Percentiles rank a stretch among this genome's conserved stretches.
Evolutionary conservation across 75 land plant genomes (phyloP).

Genomic region (Pinus tabuliformis): DNA sequence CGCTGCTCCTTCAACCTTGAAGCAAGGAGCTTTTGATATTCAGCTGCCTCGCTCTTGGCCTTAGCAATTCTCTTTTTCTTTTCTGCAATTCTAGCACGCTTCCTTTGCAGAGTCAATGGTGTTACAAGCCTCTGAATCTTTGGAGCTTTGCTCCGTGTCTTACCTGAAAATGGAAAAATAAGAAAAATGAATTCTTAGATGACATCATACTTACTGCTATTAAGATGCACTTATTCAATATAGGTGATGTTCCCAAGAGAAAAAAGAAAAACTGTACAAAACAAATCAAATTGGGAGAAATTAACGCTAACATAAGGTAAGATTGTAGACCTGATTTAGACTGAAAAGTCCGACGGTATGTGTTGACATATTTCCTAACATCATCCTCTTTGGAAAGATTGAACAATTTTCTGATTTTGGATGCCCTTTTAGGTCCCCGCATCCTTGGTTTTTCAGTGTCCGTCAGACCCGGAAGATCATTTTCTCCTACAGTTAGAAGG

Average conservation of each 20-base stretch:
- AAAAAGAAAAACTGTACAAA: too few relatives aligned
- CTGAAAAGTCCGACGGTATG: constrained; percentile 70
- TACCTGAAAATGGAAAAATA: constrained; percentile 38
- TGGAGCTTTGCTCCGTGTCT: constrained; percentile 86
- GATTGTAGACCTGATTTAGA: constrained; percentile 44
- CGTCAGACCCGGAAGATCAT: constrained; percentile 79
- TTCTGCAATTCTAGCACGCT: constrained; percentile 71
- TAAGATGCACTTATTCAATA: too few relatives aligned
- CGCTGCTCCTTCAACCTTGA: constrained; percentile 84
- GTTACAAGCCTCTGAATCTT: constrained; percentile 96
- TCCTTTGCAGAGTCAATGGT: constrained; percentile 84
- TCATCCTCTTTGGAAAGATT: constrained; percentile 84
- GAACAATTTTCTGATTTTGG: constrained; percentile 80
- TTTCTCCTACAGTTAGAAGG: constrained; percentile 33
- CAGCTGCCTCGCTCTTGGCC: constrained; percentile 88
- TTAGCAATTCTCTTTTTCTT: constrained; percentile 84
- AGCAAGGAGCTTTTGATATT: constrained; percentile 90
- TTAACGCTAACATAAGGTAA: neutral
- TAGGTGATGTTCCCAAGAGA: too few relatives aligned
- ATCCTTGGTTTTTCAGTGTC: constrained; percentile 86
- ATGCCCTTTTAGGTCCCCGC: constrained; percentile 91
- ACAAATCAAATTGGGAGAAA: neutral
- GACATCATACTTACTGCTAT: too few relatives aligned
- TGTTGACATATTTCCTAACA: constrained; percentile 83
- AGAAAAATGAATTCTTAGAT: too few relatives aligned